A percentile compares a stretch with the other conserved stretches of the same genome.
These are phyloP conservation scores for Heliocybe sulcata DNA, from an alignment of 1,284 basidiomycete genomes.

Conservation along the genomic window DNA sequence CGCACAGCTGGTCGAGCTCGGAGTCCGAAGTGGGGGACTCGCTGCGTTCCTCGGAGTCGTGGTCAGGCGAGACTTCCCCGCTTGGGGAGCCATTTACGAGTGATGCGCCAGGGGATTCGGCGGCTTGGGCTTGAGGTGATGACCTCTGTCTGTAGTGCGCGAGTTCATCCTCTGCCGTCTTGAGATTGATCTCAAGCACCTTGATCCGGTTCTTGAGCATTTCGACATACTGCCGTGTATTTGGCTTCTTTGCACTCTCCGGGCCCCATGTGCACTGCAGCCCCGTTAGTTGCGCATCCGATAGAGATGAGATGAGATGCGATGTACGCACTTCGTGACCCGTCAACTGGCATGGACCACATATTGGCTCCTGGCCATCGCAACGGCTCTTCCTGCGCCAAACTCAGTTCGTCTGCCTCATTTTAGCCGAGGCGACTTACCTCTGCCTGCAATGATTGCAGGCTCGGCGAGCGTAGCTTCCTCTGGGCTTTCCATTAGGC, in stretches of 20 bases:
- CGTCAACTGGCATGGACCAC: conserved; percentile 33
- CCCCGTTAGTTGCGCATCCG: background rate
- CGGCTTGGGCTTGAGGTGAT: background rate
- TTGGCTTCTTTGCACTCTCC: conserved; percentile 39
- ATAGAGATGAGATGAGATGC: background rate
- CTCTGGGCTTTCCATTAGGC: background rate
- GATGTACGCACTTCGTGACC: conserved; percentile 36
- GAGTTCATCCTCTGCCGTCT: conserved; percentile 12
- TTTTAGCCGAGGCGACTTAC: conserved; percentile 17
- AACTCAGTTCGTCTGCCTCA: background rate
- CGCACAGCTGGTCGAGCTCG: conserved; percentile 24
- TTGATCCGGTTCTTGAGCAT: conserved; percentile 40
- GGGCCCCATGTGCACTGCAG: conserved; percentile 47
- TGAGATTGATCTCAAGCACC: conserved; percentile 38
- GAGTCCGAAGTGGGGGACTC: conserved; percentile 17
- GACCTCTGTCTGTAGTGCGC: background rate
- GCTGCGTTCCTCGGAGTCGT: conserved; percentile 5
- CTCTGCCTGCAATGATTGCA: conserved; percentile 46
- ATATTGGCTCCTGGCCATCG: conserved; percentile 41
- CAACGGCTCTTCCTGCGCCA: conserved; percentile 43
- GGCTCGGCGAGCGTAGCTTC: conserved; percentile 37
- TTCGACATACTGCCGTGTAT: conserved; percentile 47
- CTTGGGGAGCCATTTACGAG: background rate
- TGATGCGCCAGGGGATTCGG: conserved; percentile 7
- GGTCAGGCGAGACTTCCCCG: conserved; percentile 6